Conservation (phyloP, 73 alveolate genomes). For the Paraurostyla sp. region DNA sequence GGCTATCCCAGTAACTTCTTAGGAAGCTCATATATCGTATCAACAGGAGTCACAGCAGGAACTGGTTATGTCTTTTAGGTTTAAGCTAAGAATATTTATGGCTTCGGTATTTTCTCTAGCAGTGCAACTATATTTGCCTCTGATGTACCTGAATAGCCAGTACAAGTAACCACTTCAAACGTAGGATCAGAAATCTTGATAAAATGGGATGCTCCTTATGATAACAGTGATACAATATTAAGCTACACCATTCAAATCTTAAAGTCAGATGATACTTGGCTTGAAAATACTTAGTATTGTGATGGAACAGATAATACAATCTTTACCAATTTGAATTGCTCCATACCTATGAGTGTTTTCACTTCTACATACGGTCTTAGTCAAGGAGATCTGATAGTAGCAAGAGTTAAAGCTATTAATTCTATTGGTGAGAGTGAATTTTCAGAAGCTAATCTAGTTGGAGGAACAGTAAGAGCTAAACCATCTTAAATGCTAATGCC, state of each 20-base stretch:
- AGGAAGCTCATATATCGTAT: not conserved
- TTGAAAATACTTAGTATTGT: not conserved
- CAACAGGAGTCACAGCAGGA: conserved; percentile 47
- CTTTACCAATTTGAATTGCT: not conserved
- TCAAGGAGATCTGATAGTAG: conserved; percentile 1
- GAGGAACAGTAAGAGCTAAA: not conserved
- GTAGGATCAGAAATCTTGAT: not conserved
- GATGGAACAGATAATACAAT: conserved; percentile 21
- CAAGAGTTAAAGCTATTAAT: conserved; percentile 32
- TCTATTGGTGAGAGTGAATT: not conserved
- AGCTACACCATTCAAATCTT: not conserved
- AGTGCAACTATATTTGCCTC: not conserved
- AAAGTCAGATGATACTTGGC: conserved; percentile 4
- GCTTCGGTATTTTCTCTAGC: conserved; percentile 47
- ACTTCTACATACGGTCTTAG: not conserved
- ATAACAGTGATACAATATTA: conserved; percentile 48
- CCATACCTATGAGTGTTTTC: conserved; percentile 38
- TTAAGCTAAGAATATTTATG: conserved; percentile 70
- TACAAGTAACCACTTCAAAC: not conserved
- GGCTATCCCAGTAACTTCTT: conserved; percentile 43
- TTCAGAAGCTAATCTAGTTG: not conserved
- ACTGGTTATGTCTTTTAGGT: conserved; percentile 30
- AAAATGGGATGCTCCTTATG: conserved; percentile 41
- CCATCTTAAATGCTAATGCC: conserved; percentile 34
- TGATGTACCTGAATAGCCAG: conserved; percentile 32